phyloP scores from a whole-genome alignment of 345 rosid species.

The Boechera retrofracta region DNA sequence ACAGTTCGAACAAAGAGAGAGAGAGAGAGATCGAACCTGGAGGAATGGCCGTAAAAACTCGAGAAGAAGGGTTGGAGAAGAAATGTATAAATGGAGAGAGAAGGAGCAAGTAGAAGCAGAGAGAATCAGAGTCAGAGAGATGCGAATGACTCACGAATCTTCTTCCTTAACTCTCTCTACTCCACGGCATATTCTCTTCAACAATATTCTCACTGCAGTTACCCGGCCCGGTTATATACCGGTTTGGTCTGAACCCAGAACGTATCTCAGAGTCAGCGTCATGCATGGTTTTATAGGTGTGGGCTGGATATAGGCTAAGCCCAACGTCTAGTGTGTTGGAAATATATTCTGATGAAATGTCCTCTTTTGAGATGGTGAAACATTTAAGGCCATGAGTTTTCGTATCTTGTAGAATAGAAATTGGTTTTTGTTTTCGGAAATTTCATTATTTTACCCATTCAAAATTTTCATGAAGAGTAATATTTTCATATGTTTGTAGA shows the following conservation, averaged over 20 bases:
- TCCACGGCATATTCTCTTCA: conserved; percentile 42
- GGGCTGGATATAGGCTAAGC: conserved; percentile 17
- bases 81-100: conserved; percentile 34
- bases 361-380: background rate
- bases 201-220: background rate
- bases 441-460: too few relatives aligned
- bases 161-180: conserved; percentile 35
- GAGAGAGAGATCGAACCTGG: conserved; percentile 36
- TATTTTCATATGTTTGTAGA: too few relatives aligned
- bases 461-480: too few relatives aligned
- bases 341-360: background rate
- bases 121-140: conserved; percentile 43
- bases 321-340: conserved; percentile 2
- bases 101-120: conserved; percentile 12
- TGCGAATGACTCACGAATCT: conserved; percentile 48
- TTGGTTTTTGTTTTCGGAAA: too few relatives aligned
- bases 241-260: conserved; percentile 3
- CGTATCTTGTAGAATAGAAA: too few relatives aligned
- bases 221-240: conserved; percentile 20
- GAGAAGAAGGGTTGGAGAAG: conserved; percentile 9
- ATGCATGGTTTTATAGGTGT: background rate
- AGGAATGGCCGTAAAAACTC: conserved; percentile 25
- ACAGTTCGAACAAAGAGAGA: background rate
- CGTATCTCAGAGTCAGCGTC: background rate
- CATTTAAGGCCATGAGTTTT: too few relatives aligned